Conservation (phyloP, 2,329 filamentous ascomycete genomes). For the Colletotrichum sp. region DNA sequence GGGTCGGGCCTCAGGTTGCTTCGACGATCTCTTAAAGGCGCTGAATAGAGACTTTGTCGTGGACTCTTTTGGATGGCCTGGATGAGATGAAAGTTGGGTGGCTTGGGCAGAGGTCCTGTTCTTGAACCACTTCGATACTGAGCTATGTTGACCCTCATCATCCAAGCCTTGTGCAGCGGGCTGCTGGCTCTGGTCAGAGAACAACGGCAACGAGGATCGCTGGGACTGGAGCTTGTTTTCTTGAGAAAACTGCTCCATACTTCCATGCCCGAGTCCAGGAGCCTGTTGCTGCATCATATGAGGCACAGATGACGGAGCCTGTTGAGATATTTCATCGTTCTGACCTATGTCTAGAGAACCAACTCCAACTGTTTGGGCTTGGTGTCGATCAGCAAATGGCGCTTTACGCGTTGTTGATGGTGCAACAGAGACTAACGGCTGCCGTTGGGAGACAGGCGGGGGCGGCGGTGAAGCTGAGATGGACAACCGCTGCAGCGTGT, state of each 20-base stretch:
- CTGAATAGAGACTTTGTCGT: slow-evolving; percentile 26
- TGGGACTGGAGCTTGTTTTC: background rate
- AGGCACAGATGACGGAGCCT: background rate
- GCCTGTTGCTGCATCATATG: background rate
- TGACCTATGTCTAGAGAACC: background rate
- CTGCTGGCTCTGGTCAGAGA: background rate
- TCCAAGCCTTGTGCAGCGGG: background rate
- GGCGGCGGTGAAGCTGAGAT: background rate
- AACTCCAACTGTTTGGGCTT: background rate
- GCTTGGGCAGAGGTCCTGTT: slow-evolving; percentile 11
- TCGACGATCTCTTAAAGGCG: slow-evolving; percentile 29
- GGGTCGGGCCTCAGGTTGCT: slow-evolving; percentile 24
- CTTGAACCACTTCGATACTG: slow-evolving; percentile 22
- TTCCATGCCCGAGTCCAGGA: background rate
- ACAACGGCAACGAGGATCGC: background rate
- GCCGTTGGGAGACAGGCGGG: background rate
- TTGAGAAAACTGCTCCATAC: background rate
- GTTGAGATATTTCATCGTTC: background rate
- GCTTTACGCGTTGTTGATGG: background rate
- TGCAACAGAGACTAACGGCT: background rate
- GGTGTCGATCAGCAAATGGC: background rate
- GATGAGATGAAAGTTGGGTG: slow-evolving; percentile 8
- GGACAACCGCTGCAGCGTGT: background rate
- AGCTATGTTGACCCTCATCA: background rate
- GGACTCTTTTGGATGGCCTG: slow-evolving; percentile 24